Conservation (phyloP, 768 basidiomycete species). For the Russula sp. region DNA sequence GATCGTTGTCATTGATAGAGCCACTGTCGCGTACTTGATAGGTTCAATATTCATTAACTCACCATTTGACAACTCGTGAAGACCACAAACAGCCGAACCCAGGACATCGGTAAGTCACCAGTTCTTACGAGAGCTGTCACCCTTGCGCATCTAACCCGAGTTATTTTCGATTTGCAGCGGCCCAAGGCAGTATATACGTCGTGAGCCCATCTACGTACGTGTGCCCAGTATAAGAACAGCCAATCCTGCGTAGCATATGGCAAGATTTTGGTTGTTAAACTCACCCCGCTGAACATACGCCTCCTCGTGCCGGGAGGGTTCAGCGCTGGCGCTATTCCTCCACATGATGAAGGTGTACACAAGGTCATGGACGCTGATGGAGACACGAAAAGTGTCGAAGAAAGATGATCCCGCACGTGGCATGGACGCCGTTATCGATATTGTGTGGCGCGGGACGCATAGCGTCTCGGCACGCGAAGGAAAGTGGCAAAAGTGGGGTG, state of each 20-base stretch:
- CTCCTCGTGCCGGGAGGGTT: conserved; percentile 28
- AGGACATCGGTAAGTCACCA: background rate
- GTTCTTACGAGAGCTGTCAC: background rate
- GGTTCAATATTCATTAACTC: background rate
- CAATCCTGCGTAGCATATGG: conserved; percentile 22
- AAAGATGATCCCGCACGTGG: conserved; percentile 7
- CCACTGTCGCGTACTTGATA: conserved; percentile 24
- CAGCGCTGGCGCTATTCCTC: conserved; percentile 16
- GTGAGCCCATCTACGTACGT: too few species aligned
- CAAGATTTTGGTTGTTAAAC: conserved; percentile 22
- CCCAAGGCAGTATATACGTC: conserved; percentile 27
- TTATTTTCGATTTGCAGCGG: conserved; percentile 10
- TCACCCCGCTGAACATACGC: conserved; percentile 28
- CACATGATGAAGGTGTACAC: background rate
- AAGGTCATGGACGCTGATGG: background rate
- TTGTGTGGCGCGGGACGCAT: background rate
- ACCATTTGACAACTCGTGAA: background rate
- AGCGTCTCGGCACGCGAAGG: background rate
- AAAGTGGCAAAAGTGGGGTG: background rate
- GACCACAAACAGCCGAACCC: background rate
- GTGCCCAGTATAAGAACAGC: too few species aligned
- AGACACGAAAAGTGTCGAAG: background rate
- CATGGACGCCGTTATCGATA: background rate
- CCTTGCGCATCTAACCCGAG: background rate
- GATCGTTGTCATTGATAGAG: conserved; percentile 36